Conservation (phyloP, 1,284 basidiomycete species). For the Leccinum fuscescens region DNA sequence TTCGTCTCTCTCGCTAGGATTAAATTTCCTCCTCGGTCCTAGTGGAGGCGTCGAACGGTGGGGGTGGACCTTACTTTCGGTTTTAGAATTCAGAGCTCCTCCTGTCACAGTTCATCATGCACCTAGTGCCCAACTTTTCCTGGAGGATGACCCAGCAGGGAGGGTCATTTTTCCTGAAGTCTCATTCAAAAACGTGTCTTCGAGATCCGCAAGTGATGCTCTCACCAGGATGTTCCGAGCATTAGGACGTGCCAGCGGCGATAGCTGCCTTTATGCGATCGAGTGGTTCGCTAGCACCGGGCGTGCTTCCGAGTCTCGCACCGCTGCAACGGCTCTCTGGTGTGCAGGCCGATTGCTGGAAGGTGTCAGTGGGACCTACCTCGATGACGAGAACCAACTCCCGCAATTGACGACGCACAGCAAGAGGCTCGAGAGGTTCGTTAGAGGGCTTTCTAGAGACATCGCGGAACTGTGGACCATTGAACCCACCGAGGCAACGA, state of each 20-base stretch:
- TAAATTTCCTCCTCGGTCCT: slow-evolving; percentile 75
- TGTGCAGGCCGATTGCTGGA: slow-evolving; percentile 73
- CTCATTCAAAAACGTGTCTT: slow-evolving; percentile 60
- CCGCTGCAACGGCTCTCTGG: slow-evolving; percentile 79
- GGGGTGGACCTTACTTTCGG: slow-evolving; percentile 80
- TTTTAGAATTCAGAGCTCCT: slow-evolving; percentile 68
- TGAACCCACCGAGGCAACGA: slow-evolving; percentile 20
- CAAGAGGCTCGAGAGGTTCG: slow-evolving; percentile 63
- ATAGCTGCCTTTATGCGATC: slow-evolving; percentile 67
- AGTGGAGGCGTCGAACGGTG: slow-evolving; percentile 83
- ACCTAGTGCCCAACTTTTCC: slow-evolving; percentile 52
- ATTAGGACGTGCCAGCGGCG: slow-evolving; percentile 70
- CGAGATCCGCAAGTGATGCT: slow-evolving; percentile 50
- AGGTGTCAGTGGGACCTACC: slow-evolving; percentile 55
- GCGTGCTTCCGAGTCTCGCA: slow-evolving; percentile 39
- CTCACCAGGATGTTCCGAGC: slow-evolving; percentile 70
- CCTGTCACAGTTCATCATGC: slow-evolving; percentile 46
- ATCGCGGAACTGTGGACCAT: slow-evolving; percentile 73
- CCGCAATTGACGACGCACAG: slow-evolving; percentile 32
- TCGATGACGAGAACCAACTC: slow-evolving; percentile 30
- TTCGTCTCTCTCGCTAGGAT: slow-evolving; percentile 48
- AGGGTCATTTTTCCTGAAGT: slow-evolving; percentile 57
- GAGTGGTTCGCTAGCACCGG: slow-evolving; percentile 81
- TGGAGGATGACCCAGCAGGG: slow-evolving; percentile 49
- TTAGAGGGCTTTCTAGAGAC: slow-evolving; percentile 58